Base-by-base conservation (phyloP, 805 yeast genomes). In the Zygosaccharomyces bisporus region DNA sequence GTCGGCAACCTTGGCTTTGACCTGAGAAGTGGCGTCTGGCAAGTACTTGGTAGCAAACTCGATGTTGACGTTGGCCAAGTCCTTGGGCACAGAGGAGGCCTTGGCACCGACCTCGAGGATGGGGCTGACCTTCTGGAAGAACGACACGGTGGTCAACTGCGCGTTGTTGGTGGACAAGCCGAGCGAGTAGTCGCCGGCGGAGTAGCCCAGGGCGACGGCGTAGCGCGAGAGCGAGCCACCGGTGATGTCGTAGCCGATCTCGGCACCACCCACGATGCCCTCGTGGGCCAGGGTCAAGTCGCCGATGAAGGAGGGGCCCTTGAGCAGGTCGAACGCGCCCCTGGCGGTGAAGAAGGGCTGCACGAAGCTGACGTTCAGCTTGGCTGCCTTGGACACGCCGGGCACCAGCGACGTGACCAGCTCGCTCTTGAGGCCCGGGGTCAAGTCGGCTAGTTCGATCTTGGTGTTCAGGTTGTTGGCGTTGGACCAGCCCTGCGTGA, bases 401-500 rank as follows among this genome's bases (percentile, higher is more conserved):
- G 99, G 99, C 54, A 86, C 79, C 66, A 86, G 84, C 40, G 86
- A 75, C 54, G 97, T 86, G 67, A 84, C 81, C 64, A 93, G 75
- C 72, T 90, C 96, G 58, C 93, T 83, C 76, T 89, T 91, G 63
- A 93, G 79, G 60, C 98, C 97, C 60, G 95, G 95, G 50, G 96
- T 84, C 72, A 91, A 79, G 70, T 90, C 95, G 48, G 83, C 77
- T 62, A 93, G 78, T 76, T 91, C 97, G 59, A 93, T 77, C 79
- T 88, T 91, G 74, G 98, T 86, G 76, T 80, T 84, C 66, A 93
- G 75, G 54, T 84, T 78, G 71, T 91, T 91, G 70, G 95, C 83
- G 60, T 95, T 87, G 75, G 90, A 83, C 96, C 98, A 90, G 66
- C 96, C 96, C 77, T 93, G 98, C 58, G 96, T 89, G 65, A 93